Percentiles rank a stretch among this genome's conserved stretches.
Evolutionary conservation across 2,329 filamentous ascomycete species (phyloP).

Genomic region (Alternaria sp.): DNA sequence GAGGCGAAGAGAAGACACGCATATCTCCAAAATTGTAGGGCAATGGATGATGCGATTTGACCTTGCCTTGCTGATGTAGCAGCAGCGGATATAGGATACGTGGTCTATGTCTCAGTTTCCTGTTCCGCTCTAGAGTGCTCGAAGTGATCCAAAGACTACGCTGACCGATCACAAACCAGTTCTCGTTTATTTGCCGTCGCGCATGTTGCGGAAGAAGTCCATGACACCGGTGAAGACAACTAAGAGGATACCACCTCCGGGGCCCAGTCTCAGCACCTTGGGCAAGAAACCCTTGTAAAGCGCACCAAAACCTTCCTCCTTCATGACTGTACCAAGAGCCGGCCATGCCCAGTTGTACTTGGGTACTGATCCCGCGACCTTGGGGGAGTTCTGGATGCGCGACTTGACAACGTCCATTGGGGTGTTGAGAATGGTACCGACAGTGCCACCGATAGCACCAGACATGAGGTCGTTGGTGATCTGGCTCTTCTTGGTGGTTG

Average conservation of each 20-base stretch:
- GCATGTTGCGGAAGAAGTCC: slow-evolving; percentile 87
- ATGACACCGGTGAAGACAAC: slow-evolving; percentile 88
- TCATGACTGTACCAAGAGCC: slow-evolving; percentile 82
- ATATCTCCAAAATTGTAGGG: too few relatives aligned
- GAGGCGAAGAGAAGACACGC: too few relatives aligned
- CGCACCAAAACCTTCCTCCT: slow-evolving; percentile 89
- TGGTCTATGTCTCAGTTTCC: neutral
- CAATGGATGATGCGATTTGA: neutral
- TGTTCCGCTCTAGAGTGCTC: neutral
- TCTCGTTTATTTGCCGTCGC: slow-evolving; percentile 47
- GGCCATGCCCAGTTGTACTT: slow-evolving; percentile 99
- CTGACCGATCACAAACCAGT: neutral
- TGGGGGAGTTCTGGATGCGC: slow-evolving; percentile 92
- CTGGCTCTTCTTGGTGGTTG: slow-evolving; percentile 80
- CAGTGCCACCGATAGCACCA: slow-evolving; percentile 85
- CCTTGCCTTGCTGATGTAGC: neutral
- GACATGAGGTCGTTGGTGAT: slow-evolving; percentile 88
- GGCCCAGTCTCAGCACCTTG: slow-evolving; percentile 83
- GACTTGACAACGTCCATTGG: slow-evolving; percentile 98
- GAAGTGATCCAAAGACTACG: neutral
- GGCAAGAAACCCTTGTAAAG: slow-evolving; percentile 98
- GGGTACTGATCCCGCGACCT: slow-evolving; percentile 78
- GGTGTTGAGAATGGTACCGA: slow-evolving; percentile 92
- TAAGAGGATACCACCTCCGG: slow-evolving; percentile 76
- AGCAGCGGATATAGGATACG: neutral